Evolutionary conservation across 306 rosid species (phyloP).

Genomic region (Calophaca sinica): DNA sequence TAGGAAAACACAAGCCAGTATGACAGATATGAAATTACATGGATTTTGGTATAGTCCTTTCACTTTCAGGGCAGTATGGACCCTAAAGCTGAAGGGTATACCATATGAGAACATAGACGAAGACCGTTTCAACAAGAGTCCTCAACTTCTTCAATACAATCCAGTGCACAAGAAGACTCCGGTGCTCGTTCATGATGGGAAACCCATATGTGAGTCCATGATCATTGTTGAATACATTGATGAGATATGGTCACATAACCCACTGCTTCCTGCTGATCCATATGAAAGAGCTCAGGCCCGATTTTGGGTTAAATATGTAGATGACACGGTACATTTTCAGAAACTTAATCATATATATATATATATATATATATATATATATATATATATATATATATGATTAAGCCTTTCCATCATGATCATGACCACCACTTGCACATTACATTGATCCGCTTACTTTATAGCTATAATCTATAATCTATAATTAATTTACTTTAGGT

Average conservation of each 20-base stretch:
- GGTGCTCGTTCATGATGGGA: constrained; percentile 56
- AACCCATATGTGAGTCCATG: constrained; percentile 59
- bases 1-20: background rate
- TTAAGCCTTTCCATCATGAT: too few species aligned
- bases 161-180: constrained; percentile 59
- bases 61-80: constrained; percentile 53
- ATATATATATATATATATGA: too few species aligned
- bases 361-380: too few species aligned
- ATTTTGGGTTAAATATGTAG: constrained; percentile 56
- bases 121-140: constrained; percentile 55
- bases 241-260: constrained; percentile 55
- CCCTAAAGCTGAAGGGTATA: constrained; percentile 56
- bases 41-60: constrained; percentile 60
- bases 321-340: constrained; percentile 45
- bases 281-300: constrained; percentile 53
- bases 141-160: constrained; percentile 50
- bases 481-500: background rate
- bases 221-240: constrained; percentile 59
- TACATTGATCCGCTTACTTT: background rate
- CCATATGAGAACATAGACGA: constrained; percentile 57
- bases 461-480: background rate
- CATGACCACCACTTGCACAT: background rate
- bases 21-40: constrained; percentile 52
- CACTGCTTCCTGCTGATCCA: constrained; percentile 54
- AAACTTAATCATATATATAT: background rate